These are phyloP conservation scores for Entomortierella lignicola DNA, from an alignment of 192 early-diverging fungal species.

Conservation along the genomic window DNA sequence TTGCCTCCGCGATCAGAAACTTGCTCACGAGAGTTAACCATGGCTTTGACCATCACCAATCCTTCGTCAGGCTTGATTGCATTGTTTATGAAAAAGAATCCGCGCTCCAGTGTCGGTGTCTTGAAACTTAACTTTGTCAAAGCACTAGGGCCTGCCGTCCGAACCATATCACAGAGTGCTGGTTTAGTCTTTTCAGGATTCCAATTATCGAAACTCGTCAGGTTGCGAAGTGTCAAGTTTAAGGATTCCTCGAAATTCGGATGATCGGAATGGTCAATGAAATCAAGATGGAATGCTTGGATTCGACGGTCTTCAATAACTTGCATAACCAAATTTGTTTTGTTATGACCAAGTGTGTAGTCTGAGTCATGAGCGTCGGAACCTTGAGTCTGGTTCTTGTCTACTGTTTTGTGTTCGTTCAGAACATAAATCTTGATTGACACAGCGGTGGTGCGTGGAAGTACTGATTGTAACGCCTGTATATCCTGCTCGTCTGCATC, in stretches of 20 bases:
- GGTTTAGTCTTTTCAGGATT: conserved; percentile 11
- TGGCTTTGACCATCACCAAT: conserved; percentile 11
- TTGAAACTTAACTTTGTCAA: conserved; percentile 18
- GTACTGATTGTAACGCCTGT: neutral
- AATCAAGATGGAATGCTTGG: conserved; percentile 11
- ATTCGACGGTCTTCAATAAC: conserved; percentile 4
- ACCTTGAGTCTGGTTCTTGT: conserved; percentile 2
- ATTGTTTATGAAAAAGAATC: conserved; percentile 16
- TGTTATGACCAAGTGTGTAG: conserved; percentile 10
- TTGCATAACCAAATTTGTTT: conserved; percentile 11
- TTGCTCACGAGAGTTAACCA: conserved; percentile 13
- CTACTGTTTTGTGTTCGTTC: neutral
- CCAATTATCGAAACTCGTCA: conserved; percentile 3
- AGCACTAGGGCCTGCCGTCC: conserved; percentile 7
- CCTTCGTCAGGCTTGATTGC: conserved; percentile 10
- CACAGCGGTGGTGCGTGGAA: conserved; percentile 12
- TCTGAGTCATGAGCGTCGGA: neutral
- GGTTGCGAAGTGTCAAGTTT: conserved; percentile 2
- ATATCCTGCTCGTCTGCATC: conserved; percentile 9
- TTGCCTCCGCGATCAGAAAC: neutral
- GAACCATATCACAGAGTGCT: conserved; percentile 19
- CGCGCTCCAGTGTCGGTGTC: conserved; percentile 13
- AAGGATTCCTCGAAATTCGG: conserved; percentile 1
- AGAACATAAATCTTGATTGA: conserved; percentile 9
- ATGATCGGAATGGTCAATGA: conserved; percentile 7